Base-by-base conservation (phyloP, 495 filamentous ascomycete species). In the Beverwykella pulmonaria region DNA sequence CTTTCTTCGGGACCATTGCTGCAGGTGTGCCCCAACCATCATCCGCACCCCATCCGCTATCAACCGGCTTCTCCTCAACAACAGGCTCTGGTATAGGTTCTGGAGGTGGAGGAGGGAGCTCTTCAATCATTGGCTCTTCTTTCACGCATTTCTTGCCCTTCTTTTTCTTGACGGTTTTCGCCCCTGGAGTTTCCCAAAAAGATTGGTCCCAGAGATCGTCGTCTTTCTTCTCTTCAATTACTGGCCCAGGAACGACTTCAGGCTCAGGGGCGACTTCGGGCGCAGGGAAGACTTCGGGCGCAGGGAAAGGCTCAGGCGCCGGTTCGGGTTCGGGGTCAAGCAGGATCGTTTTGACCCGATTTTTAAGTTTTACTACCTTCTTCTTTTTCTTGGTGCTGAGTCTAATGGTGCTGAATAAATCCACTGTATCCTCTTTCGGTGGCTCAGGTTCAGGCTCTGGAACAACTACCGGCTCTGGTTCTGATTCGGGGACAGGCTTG, bases 21-120 rank as follows among this genome's bases (percentile, higher is more conserved):
- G 36, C 46, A 9, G 17, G 4, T 9, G 48, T 27, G 20, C 55
- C 61, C 49, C 61, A 59, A 9, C 41, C 56, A 25, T 39, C 44
- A 53, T 53, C 53, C 30, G 30, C 30, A 34, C 44, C 55, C 63
- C 63, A 66, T 9, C 47, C 47, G 20, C 41, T 47, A 29, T 64
- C 61, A 9, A 17, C 50, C 6, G 36, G 30, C 36, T 39, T 61
- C 22, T 61, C 52, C 23, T 68, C 71, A 9, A 44, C 67, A 49
- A 79, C 79, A 25, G 74, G 77, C 67, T 79, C 79, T 50, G 80
- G 76, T 29, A 80, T 53, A 20, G 60, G 54, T 7, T 25, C 27
- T 0, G 63, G 67, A 6, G 32, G 20, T 0, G 64, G 70, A 10
- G 58, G 61, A 1, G 46, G 47, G 0, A 49, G 61, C 19, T 61